A percentile compares a stretch with the other conserved stretches of the same genome.
These are phyloP conservation scores for Esteya vermicola DNA, from an alignment of 2,329 filamentous ascomycete species.

Conservation along the genomic window DNA sequence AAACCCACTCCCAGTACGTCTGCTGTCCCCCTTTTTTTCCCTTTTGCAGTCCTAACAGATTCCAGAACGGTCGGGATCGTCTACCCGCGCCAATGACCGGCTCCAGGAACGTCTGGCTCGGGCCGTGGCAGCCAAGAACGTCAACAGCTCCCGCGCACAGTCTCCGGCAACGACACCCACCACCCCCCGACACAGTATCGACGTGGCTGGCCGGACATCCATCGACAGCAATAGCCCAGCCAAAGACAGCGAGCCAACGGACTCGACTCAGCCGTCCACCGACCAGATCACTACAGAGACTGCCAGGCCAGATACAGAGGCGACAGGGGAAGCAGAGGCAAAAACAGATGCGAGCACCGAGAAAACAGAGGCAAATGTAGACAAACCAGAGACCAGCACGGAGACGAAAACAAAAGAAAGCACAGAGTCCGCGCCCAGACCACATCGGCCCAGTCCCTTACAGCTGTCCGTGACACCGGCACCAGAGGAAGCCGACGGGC, in stretches of 20 bases:
- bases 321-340: no score
- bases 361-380: no score
- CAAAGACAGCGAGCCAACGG: background rate
- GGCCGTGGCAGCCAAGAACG: constrained; percentile 61
- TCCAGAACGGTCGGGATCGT: constrained; percentile 50
- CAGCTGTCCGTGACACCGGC: no score
- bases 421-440: no score
- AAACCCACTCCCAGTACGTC: constrained; percentile 18
- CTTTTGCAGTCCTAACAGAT: constrained; percentile 14
- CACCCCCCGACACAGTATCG: constrained; percentile 28
- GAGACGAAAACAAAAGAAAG: no score
- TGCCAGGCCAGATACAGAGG: no score
- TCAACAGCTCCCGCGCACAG: constrained; percentile 20
- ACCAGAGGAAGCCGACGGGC: no score
- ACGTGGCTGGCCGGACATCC: constrained; percentile 18
- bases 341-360: no score
- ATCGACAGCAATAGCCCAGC: constrained; percentile 13
- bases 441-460: no score
- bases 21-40: background rate
- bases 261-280: constrained; percentile 5
- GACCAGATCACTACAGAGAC: no score
- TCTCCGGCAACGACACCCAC: constrained; percentile 28
- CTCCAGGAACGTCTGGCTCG: constrained; percentile 82
- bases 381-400: no score
- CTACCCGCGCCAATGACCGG: constrained; percentile 56